Percentiles rank a stretch among this genome's conserved stretches.
Evolutionary conservation across 1,284 basidiomycete species (phyloP).

Genomic region (Microbotryum scabiosae): DNA sequence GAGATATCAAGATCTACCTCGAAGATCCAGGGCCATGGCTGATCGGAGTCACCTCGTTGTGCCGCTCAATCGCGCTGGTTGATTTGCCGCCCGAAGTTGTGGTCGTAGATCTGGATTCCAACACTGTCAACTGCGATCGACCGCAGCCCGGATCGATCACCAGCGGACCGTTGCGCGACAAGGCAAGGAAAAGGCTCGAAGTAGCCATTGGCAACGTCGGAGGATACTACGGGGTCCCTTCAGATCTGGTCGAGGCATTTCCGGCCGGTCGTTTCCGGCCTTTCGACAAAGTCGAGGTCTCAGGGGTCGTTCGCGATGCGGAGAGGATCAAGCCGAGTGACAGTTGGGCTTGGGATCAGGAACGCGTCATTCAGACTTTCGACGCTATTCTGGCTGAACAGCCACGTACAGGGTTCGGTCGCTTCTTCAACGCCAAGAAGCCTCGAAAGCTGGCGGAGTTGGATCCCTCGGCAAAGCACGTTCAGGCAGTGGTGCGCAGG

Average conservation of each 20-base stretch:
- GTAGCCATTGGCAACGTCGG: slow-evolving; percentile 59
- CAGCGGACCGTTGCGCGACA: slow-evolving; percentile 71
- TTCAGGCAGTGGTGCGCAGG: slow-evolving; percentile 30
- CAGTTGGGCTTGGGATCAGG: slow-evolving; percentile 25
- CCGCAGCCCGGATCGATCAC: slow-evolving; percentile 75
- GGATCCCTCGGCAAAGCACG: slow-evolving; percentile 21
- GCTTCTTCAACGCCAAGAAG: slow-evolving; percentile 12
- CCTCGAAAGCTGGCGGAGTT: slow-evolving; percentile 23
- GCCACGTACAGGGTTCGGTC: slow-evolving; percentile 6
- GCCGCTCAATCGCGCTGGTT: slow-evolving; percentile 65
- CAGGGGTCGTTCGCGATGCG: slow-evolving; percentile 4
- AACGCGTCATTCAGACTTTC: slow-evolving; percentile 14
- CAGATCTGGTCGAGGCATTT: slow-evolving; percentile 89
- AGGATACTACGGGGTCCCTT: slow-evolving; percentile 37
- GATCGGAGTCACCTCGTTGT: slow-evolving; percentile 78
- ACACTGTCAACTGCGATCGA: slow-evolving; percentile 70
- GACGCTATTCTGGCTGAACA: slow-evolving; percentile 18
- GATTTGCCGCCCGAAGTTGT: slow-evolving; percentile 62
- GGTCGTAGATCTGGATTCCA: slow-evolving; percentile 86
- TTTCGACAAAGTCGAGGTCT: slow-evolving; percentile 35
- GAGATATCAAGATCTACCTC: slow-evolving; percentile 80
- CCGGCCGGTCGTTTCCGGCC: slow-evolving; percentile 59
- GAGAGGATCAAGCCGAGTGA: slow-evolving; percentile 22
- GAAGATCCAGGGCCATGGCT: slow-evolving; percentile 70
- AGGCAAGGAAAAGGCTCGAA: slow-evolving; percentile 65